Percentiles rank a stretch among this genome's conserved stretches.
Conservation (phyloP, 2,329 filamentous ascomycete species). For the Calonectria hawksworthii region DNA sequence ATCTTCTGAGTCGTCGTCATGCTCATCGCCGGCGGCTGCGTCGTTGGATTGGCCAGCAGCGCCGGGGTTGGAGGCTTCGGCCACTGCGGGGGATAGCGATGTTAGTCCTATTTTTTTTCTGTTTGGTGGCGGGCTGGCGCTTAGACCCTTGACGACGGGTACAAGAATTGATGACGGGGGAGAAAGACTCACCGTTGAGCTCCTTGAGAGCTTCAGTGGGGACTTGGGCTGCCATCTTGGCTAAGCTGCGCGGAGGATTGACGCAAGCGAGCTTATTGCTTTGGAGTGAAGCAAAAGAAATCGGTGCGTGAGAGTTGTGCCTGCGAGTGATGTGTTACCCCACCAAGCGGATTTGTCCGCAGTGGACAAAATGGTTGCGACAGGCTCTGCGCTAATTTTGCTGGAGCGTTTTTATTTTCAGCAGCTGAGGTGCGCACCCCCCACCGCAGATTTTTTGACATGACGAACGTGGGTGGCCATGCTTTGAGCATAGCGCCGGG, state of each 20-base stretch:
- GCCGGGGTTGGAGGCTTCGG: constrained; percentile 55
- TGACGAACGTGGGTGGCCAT: constrained; percentile 40
- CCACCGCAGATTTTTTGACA: constrained; percentile 44
- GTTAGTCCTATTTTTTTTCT: constrained; percentile 16
- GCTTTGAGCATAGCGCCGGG: constrained; percentile 4
- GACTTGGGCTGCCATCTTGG: constrained; percentile 60
- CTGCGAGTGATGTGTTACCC: constrained; percentile 39
- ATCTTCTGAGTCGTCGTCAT: constrained; percentile 67
- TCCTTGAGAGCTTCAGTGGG: constrained; percentile 60
- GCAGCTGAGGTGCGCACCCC: background rate
- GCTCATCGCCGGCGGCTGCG: constrained; percentile 57
- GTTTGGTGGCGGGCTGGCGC: background rate
- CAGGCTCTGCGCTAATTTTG: background rate
- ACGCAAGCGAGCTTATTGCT: constrained; percentile 30
- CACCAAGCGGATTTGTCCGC: constrained; percentile 34
- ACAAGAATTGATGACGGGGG: background rate
- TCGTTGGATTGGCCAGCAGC: constrained; percentile 57
- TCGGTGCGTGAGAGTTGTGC: constrained; percentile 35
- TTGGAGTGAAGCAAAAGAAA: constrained; percentile 35
- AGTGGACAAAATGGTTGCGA: constrained; percentile 35
- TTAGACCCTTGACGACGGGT: background rate
- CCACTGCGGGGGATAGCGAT: constrained; percentile 50
- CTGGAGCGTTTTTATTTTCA: background rate
- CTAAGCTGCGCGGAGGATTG: constrained; percentile 33
- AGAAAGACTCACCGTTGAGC: constrained; percentile 55